Evolutionary conservation across 345 rosid species (phyloP).

Genomic region (Aethionema arabicum): DNA sequence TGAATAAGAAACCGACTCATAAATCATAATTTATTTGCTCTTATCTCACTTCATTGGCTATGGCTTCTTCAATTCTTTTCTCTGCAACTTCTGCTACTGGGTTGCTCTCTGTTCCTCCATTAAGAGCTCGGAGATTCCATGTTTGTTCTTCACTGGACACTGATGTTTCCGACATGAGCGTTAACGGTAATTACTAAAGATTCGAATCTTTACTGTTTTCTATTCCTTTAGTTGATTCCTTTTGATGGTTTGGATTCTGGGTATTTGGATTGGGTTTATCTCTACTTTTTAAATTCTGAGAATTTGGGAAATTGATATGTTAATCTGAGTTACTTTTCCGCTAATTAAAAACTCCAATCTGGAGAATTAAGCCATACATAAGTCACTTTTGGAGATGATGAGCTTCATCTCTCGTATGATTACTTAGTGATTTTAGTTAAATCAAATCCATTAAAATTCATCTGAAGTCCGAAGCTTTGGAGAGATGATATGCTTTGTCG

Average conservation of each 20-base stretch:
- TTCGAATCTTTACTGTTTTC: background rate
- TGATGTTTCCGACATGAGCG: slow-evolving; percentile 90
- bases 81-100: slow-evolving; percentile 59
- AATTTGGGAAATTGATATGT: background rate
- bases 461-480: background rate
- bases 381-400: slow-evolving; percentile 1
- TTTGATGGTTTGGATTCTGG: slow-evolving; percentile 35
- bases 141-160: slow-evolving; percentile 72
- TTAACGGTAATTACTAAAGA: slow-evolving; percentile 56
- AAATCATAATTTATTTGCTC: slow-evolving; percentile 4
- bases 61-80: slow-evolving; percentile 76
- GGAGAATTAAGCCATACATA: too few species aligned
- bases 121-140: slow-evolving; percentile 43
- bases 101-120: slow-evolving; percentile 40
- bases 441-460: background rate
- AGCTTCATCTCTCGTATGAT: background rate
- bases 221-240: slow-evolving; percentile 24
- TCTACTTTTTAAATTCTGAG: background rate
- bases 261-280: slow-evolving; percentile 20
- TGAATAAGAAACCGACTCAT: background rate
- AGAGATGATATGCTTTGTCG: background rate
- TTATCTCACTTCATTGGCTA: slow-evolving; percentile 35
- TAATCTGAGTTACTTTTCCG: slow-evolving; percentile 9
- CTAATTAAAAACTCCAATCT: background rate
- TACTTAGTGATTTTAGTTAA: slow-evolving; percentile 1